Evolutionary conservation across 2,329 filamentous ascomycete species (phyloP).

Genomic region (Emmonsia crescens): DNA sequence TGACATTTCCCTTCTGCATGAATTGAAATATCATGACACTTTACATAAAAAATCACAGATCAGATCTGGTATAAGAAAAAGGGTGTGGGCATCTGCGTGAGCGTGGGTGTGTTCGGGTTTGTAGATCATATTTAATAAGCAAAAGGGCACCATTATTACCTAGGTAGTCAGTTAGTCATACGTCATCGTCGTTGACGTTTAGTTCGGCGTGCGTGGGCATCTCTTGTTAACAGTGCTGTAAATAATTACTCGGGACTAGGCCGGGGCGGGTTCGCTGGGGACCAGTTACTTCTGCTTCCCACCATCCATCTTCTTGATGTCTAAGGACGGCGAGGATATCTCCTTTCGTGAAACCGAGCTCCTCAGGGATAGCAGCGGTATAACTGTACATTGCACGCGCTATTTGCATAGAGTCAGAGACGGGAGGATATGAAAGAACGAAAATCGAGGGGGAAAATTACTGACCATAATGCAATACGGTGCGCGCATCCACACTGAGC

Average conservation of each 20-base stretch:
- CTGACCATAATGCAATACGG: constrained; percentile 91
- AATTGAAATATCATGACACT: background rate
- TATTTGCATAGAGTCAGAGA: constrained; percentile 30
- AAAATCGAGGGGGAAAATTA: constrained; percentile 18
- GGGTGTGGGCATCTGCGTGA: background rate
- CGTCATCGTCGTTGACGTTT: background rate
- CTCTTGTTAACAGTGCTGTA: constrained; percentile 45
- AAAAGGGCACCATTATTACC: background rate
- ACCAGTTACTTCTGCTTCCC: constrained; percentile 85
- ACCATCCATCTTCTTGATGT: constrained; percentile 97
- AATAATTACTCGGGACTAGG: constrained; percentile 56
- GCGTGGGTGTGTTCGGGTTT: background rate
- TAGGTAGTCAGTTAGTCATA: background rate
- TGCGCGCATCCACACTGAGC: constrained; percentile 73
- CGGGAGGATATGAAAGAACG: background rate
- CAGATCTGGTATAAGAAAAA: background rate
- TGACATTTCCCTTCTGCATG: background rate
- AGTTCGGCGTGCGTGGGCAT: background rate
- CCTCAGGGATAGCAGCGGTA: constrained; percentile 86
- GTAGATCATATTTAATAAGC: background rate
- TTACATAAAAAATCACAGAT: background rate
- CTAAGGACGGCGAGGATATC: constrained; percentile 81
- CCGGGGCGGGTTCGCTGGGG: constrained; percentile 36
- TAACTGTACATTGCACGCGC: constrained; percentile 93
- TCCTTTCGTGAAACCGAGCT: constrained; percentile 83